These are phyloP conservation scores for Daedaleopsis sinensis DNA, from an alignment of 768 basidiomycete species.

Conservation along the genomic window DNA sequence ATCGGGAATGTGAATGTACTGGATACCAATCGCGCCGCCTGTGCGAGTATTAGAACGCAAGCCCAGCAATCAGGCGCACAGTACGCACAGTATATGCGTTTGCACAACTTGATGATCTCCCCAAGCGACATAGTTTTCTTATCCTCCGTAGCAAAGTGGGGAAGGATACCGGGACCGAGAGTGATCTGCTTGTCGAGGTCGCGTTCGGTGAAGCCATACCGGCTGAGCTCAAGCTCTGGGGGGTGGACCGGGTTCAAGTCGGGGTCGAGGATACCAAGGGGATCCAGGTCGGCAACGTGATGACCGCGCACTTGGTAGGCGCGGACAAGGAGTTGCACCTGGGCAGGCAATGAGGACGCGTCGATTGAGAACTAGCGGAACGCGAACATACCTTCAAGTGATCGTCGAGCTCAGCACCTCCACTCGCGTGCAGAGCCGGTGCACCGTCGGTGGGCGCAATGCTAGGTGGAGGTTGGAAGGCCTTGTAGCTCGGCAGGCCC, in stretches of 20 bases:
- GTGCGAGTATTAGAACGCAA: neutral
- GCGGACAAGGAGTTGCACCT: constrained; percentile 97
- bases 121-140: constrained; percentile 85
- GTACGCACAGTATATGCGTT: constrained; percentile 81
- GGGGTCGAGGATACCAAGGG: constrained; percentile 88
- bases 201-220: constrained; percentile 93
- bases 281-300: constrained; percentile 94
- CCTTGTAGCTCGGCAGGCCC: constrained; percentile 75
- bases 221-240: constrained; percentile 90
- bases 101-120: constrained; percentile 89
- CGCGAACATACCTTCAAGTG: constrained; percentile 80
- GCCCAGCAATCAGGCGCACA: neutral
- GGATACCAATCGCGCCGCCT: constrained; percentile 78
- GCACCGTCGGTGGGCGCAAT: constrained; percentile 55
- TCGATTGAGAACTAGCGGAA: neutral
- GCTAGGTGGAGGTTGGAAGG: constrained; percentile 84
- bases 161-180: constrained; percentile 94
- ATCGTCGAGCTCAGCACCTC: constrained; percentile 83
- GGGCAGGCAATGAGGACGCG: constrained; percentile 6
- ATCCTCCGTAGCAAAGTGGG: constrained; percentile 89
- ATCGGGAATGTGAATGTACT: constrained; percentile 96
- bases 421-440: constrained; percentile 29
- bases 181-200: constrained; percentile 95
- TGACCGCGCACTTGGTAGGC: constrained; percentile 99
- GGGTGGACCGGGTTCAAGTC: constrained; percentile 81